Evolutionary conservation across 768 basidiomycete genomes (phyloP), one percentile per base, ranked within the genome.

Genomic region (Termitomyces heimii): DNA sequence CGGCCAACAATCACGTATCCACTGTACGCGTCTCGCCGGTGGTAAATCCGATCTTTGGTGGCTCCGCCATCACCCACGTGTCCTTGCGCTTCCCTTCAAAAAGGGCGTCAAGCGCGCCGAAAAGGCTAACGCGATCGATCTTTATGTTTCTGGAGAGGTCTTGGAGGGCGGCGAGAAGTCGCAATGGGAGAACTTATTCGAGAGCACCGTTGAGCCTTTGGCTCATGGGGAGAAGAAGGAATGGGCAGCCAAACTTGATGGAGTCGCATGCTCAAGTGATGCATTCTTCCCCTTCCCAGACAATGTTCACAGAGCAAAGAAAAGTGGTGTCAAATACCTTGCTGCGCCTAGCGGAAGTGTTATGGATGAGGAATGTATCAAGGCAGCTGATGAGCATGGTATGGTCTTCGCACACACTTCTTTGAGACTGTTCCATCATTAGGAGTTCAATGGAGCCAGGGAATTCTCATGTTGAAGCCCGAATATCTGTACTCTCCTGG

Each of bases 261-360:
- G 84, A 22, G 96, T 98, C 51, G 85, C 90, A 6, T 96, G 97
- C 73, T 91, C 92, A 32, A 94, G 92, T 59, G 97, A 99, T 63
- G 97, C 96, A 51, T 99, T 99, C 82, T 98, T 98, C 94, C 97
- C 97, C 18, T 98, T 98, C 84, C 83, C 96, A 13, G 97, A 99
- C 68, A 99, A 98, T 65, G 96, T 99, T 34, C 91, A 98, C 69
- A 81, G 97, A 45, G 92, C 93, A 51, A 80, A 82, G 71, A 88
- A 90, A 79, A 95, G 93, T 60, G 97, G 97, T 0, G 95, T 94
- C 49, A 84, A 75, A 68, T 98, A 97, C 72, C 79, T 99, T 47
- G 94, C 93, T 26, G 94, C 95, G 7, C 89, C 92, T 2, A 84
- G 87, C 50, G 97, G 97, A 48, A 94, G 92, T 63, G 94, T 99